phyloP scores from a whole-genome alignment of 257 asterid genomes.

The Knoxia roxburghii region DNA sequence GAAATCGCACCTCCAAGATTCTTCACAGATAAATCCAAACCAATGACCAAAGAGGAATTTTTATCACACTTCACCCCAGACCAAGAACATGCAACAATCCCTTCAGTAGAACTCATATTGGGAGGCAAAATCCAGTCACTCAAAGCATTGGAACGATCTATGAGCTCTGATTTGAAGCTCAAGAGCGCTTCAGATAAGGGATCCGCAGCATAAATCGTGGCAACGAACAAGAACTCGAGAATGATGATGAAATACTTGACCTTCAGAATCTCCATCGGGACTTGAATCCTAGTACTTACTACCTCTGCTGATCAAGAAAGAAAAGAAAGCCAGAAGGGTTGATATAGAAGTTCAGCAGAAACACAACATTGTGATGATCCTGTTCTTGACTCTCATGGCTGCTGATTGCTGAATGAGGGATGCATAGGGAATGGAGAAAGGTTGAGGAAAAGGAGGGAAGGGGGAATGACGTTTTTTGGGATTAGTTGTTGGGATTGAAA shows the following conservation, averaged over 20 bases:
- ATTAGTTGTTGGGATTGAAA: slow-evolving; percentile 29
- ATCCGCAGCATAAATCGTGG: slow-evolving; percentile 41
- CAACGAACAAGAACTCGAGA: slow-evolving; percentile 22
- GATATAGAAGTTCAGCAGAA: not conserved
- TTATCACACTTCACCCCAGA: slow-evolving; percentile 57
- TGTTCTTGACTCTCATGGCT: slow-evolving; percentile 8
- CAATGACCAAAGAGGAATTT: slow-evolving; percentile 47
- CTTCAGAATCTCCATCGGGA: slow-evolving; percentile 79
- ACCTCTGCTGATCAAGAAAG: slow-evolving; percentile 25
- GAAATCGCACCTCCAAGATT: slow-evolving; percentile 72
- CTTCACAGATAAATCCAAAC: slow-evolving; percentile 70
- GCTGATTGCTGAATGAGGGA: slow-evolving; percentile 21
- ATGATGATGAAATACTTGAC: slow-evolving; percentile 28
- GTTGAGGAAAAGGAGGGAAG: slow-evolving; percentile 27
- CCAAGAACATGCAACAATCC: slow-evolving; percentile 76
- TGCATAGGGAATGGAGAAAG: slow-evolving; percentile 84
- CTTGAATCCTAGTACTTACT: slow-evolving; percentile 41
- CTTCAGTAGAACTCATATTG: slow-evolving; percentile 21
- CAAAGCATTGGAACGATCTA: slow-evolving; percentile 46
- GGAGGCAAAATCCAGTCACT: slow-evolving; percentile 60
- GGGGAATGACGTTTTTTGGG: slow-evolving; percentile 19
- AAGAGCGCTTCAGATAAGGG: slow-evolving; percentile 74
- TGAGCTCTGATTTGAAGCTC: slow-evolving; percentile 63
- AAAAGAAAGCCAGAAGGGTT: slow-evolving; percentile 3
- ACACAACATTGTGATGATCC: slow-evolving; percentile 14